Evolutionary conservation across 2,329 filamentous ascomycete genomes (phyloP).

Genomic region (Fragosphaeria purpurea): DNA sequence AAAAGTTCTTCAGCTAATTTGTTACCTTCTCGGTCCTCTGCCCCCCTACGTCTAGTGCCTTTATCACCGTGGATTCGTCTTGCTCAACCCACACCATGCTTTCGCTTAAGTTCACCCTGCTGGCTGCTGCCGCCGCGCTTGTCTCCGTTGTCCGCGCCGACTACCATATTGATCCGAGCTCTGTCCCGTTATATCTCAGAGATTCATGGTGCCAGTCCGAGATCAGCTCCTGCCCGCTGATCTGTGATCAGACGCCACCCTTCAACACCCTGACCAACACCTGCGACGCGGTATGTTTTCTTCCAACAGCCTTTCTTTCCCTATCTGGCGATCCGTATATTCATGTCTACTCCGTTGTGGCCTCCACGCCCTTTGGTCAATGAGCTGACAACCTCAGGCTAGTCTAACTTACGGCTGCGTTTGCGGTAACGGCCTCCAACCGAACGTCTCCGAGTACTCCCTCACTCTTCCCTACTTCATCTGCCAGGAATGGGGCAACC

Average conservation of each 20-base stretch:
- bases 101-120: conserved; percentile 40
- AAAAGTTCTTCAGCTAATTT: too few relatives aligned
- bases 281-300: conserved; percentile 51
- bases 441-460: conserved; percentile 68
- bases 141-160: conserved; percentile 43
- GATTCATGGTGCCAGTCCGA: conserved; percentile 58
- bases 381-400: too few relatives aligned
- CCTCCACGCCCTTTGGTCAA: too few relatives aligned
- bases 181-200: conserved; percentile 41
- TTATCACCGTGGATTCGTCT: too few relatives aligned
- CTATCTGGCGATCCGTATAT: too few relatives aligned
- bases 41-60: too few relatives aligned
- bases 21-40: too few relatives aligned
- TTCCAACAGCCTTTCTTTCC: background rate
- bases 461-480: conserved; percentile 70
- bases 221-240: conserved; percentile 54
- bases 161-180: conserved; percentile 52
- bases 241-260: conserved; percentile 53
- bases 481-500: conserved; percentile 60
- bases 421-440: conserved; percentile 54
- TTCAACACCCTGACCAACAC: conserved; percentile 48
- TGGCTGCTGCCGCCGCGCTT: conserved; percentile 46
- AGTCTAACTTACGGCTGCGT: conserved; percentile 61
- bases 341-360: too few relatives aligned
- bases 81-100: conserved; percentile 33